Conservation (phyloP, 1,284 basidiomycete species). For the Heterobasidion occidentale region DNA sequence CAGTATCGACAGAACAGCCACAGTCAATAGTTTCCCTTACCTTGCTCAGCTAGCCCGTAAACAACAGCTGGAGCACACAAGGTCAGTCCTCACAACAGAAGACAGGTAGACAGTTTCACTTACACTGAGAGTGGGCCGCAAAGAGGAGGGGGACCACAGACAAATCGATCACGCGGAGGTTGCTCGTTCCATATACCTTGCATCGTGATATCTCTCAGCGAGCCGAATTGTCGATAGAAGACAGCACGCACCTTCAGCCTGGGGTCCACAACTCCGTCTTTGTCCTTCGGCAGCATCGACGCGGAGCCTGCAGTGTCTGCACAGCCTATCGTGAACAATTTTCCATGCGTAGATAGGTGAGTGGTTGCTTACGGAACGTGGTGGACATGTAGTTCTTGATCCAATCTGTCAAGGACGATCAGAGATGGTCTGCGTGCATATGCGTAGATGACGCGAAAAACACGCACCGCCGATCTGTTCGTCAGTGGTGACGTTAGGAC, state of each 20-base stretch:
- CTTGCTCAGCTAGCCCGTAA: conserved; percentile 12
- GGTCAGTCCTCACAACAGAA: background rate
- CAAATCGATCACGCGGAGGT: conserved; percentile 44
- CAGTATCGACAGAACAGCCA: background rate
- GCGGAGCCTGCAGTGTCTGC: conserved; percentile 33
- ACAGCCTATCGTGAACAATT: no score
- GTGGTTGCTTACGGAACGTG: background rate
- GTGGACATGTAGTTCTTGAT: background rate
- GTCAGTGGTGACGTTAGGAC: conserved; percentile 16
- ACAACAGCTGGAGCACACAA: conserved; percentile 7
- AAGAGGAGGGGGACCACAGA: conserved; percentile 37
- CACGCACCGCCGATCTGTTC: background rate
- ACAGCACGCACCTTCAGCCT: conserved; percentile 18
- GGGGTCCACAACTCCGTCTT: conserved; percentile 52
- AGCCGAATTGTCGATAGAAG: background rate
- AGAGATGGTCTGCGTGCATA: background rate
- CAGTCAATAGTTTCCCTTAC: background rate
- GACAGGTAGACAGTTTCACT: background rate
- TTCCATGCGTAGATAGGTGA: background rate
- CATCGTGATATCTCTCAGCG: background rate
- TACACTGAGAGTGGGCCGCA: conserved; percentile 27
- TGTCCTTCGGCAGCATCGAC: conserved; percentile 52
- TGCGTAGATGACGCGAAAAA: background rate
- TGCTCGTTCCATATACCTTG: conserved; percentile 42
- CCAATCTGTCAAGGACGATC: background rate